A percentile compares a stretch with the other conserved stretches of the same genome.
Evolutionary conservation across 1,284 basidiomycete genomes (phyloP).

Genomic region (Pseudozyma thailandica): DNA sequence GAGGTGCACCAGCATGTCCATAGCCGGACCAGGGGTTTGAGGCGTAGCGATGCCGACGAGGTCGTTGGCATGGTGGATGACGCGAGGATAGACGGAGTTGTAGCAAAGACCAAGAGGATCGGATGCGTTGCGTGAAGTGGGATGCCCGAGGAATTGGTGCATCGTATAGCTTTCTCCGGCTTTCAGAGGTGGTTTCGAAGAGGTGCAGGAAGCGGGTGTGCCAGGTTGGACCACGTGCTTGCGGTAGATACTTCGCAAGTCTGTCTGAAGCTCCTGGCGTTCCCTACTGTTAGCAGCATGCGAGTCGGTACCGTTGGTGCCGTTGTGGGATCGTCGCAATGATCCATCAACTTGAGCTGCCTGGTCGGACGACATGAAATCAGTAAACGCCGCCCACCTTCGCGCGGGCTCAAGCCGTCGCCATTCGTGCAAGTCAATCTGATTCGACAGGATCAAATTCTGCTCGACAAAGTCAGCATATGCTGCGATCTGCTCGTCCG

Average conservation of each 20-base stretch:
- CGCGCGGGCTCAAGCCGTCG: constrained; percentile 24
- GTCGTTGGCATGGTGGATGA: constrained; percentile 35
- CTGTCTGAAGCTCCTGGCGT: constrained; percentile 14
- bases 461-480: constrained; percentile 77
- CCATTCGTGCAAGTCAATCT: constrained; percentile 43
- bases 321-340: not conserved
- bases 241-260: constrained; percentile 26
- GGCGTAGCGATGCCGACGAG: constrained; percentile 31
- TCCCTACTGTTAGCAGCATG: not conserved
- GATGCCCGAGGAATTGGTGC: constrained; percentile 20
- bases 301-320: not conserved
- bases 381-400: constrained; percentile 29
- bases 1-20: constrained; percentile 12
- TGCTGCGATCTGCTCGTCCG: constrained; percentile 73
- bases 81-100: constrained; percentile 22
- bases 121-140: constrained; percentile 1
- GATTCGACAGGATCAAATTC: constrained; percentile 69
- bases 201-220: not conserved
- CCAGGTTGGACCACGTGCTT: constrained; percentile 11
- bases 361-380: constrained; percentile 18
- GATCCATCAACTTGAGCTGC: not conserved
- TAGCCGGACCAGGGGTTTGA: constrained; percentile 7
- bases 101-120: constrained; percentile 30
- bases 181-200: not conserved
- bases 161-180: constrained; percentile 16